phyloP scores from a whole-genome alignment of 805 yeast genomes.

The Jamesozyma jinghongensis region DNA sequence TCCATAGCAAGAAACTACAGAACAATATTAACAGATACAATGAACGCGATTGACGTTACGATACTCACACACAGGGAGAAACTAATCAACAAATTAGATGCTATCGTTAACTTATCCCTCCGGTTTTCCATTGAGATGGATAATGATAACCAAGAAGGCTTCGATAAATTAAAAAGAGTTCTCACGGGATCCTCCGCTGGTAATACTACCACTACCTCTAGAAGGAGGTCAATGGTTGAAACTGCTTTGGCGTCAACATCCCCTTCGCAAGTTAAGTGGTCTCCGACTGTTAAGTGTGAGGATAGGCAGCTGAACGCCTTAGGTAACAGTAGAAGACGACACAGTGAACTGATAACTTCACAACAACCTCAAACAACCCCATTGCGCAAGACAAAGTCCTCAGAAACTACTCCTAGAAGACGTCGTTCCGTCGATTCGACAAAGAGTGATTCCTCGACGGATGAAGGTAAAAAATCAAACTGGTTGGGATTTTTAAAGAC shows the following conservation, averaged over 20 bases:
- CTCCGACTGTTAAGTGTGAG: not conserved
- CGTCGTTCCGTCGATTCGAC: conserved; percentile 13
- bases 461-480: conserved; percentile 5
- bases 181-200: conserved; percentile 18
- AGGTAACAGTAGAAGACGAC: not conserved
- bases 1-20: conserved; percentile 15
- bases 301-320: not conserved
- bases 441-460: conserved; percentile 2
- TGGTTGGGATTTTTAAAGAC: conserved; percentile 13
- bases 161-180: conserved; percentile 17
- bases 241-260: not conserved
- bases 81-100: conserved; percentile 11
- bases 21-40: conserved; percentile 8
- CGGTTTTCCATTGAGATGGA: conserved; percentile 19
- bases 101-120: conserved; percentile 17
- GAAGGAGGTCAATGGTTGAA: conserved; percentile 14
- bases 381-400: conserved; percentile 18
- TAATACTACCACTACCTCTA: not conserved
- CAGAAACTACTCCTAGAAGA: conserved; percentile 4
- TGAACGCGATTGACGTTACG: conserved; percentile 9
- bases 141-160: conserved; percentile 5
- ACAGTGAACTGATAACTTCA: not conserved
- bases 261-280: not conserved
- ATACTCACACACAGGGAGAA: conserved; percentile 3
- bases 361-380: conserved; percentile 3